Conservation (phyloP, 75 land plant genomes). For the Cunninghamia lanceolata region DNA sequence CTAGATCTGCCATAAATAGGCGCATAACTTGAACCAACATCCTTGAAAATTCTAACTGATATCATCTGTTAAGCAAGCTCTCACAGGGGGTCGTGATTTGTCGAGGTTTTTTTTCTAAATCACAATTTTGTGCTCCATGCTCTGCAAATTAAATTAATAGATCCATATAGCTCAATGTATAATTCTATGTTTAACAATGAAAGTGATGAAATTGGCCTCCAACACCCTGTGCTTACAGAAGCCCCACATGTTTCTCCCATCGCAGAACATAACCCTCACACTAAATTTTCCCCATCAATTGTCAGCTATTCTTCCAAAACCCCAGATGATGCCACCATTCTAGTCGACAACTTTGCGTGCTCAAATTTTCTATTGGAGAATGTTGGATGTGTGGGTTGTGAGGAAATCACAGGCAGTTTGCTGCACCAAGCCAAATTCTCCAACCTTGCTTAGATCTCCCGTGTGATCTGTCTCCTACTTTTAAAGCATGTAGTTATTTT, state of each 20-base stretch:
- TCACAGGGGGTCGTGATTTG: no score
- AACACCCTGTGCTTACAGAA: not conserved
- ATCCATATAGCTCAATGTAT: not conserved
- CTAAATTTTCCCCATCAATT: not conserved
- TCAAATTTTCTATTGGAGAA: not conserved
- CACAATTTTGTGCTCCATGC: not conserved
- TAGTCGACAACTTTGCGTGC: no score
- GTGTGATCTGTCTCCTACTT: no score
- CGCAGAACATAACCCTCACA: not conserved
- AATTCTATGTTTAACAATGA: not conserved
- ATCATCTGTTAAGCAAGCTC: no score
- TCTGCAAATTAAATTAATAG: not conserved
- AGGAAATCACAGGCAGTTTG: not conserved
- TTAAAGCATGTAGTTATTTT: no score
- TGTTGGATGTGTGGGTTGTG: not conserved
- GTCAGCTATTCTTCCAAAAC: not conserved
- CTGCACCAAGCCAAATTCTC: no score
- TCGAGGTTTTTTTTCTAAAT: no score
- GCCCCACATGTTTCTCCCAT: not conserved
- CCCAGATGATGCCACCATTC: not conserved
- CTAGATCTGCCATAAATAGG: no score
- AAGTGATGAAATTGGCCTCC: not conserved
- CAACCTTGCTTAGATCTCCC: no score
- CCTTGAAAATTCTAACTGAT: no score
- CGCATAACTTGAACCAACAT: no score